Evolutionary conservation across 352 stramenopile genomes (phyloP).

Genomic region (Discostella stelligera): DNA sequence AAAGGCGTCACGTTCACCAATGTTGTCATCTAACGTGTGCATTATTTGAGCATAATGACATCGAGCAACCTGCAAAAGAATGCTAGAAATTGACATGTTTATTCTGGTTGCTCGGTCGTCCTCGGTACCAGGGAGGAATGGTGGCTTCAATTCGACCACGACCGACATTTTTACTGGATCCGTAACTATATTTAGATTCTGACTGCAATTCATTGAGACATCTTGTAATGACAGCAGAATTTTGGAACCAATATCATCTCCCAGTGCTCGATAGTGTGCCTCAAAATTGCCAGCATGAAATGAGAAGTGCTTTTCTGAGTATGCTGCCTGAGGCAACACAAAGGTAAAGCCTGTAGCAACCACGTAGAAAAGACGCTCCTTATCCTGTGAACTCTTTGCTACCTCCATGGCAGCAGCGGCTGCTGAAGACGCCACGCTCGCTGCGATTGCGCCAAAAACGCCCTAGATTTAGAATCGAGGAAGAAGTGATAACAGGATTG

Average conservation of each 20-base stretch:
- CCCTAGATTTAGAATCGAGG: constrained; percentile 67
- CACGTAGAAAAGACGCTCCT: constrained; percentile 71
- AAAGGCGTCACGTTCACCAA: constrained; percentile 63
- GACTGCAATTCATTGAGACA: constrained; percentile 61
- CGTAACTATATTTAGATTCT: constrained; percentile 60
- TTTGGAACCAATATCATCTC: constrained; percentile 59
- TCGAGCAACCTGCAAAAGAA: constrained; percentile 64
- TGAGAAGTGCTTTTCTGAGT: constrained; percentile 62
- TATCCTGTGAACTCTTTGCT: constrained; percentile 56
- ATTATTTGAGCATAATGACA: constrained; percentile 79
- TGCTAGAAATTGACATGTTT: constrained; percentile 65
- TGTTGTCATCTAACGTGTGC: constrained; percentile 74
- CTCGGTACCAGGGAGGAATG: constrained; percentile 51
- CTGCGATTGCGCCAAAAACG: constrained; percentile 74
- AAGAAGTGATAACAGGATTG: not conserved
- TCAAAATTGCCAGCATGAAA: constrained; percentile 63
- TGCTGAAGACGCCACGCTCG: constrained; percentile 69
- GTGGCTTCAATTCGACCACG: constrained; percentile 59
- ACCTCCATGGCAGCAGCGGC: constrained; percentile 72
- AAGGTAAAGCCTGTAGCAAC: constrained; percentile 76
- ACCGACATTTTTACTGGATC: constrained; percentile 67
- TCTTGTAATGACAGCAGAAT: constrained; percentile 62
- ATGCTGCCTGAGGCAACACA: constrained; percentile 74
- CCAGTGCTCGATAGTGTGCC: constrained; percentile 67
- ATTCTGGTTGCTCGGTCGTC: constrained; percentile 79